Conservation (phyloP, 1,284 basidiomycete genomes). For the Cutaneotrichosporon cavernicola region DNA sequence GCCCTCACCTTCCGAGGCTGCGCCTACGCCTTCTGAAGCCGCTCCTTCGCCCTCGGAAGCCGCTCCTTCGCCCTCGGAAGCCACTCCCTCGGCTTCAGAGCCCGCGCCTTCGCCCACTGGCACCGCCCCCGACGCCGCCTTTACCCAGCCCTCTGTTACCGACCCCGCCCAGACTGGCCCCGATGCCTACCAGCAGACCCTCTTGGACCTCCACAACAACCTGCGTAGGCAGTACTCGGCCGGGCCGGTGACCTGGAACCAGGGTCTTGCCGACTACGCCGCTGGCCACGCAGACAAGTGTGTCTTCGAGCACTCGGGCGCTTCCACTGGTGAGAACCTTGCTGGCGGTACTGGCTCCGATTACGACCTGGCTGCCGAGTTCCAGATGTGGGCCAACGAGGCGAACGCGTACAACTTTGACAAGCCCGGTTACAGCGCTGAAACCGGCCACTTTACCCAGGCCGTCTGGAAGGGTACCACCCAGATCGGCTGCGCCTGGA, state of each 20-base stretch:
- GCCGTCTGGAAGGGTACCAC: constrained; percentile 49
- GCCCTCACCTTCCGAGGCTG: constrained; percentile 30
- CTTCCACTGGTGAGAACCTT: constrained; percentile 16
- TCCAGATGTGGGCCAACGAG: constrained; percentile 45
- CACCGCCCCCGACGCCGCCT: background rate
- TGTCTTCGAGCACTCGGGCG: constrained; percentile 6
- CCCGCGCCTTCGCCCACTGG: background rate
- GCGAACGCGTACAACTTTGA: constrained; percentile 6
- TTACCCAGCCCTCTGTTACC: constrained; percentile 8
- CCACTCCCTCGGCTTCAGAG: background rate
- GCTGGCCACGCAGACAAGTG: constrained; percentile 15
- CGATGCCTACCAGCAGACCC: constrained; percentile 16
- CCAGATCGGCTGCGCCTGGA: constrained; percentile 41
- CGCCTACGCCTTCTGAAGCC: constrained; percentile 15
- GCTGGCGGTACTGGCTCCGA: constrained; percentile 33
- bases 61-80: background rate
- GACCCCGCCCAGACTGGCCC: constrained; percentile 15
- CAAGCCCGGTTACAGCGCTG: constrained; percentile 29
- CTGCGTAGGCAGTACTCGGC: constrained; percentile 38
- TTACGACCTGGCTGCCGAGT: constrained; percentile 30
- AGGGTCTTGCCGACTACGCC: constrained; percentile 15
- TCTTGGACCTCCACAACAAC: constrained; percentile 41
- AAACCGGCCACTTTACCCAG: constrained; percentile 46
- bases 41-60: background rate
- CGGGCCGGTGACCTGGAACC: constrained; percentile 15